These are phyloP conservation scores for Quercus cerris DNA, from an alignment of 306 rosid genomes.

Conservation along the genomic window DNA sequence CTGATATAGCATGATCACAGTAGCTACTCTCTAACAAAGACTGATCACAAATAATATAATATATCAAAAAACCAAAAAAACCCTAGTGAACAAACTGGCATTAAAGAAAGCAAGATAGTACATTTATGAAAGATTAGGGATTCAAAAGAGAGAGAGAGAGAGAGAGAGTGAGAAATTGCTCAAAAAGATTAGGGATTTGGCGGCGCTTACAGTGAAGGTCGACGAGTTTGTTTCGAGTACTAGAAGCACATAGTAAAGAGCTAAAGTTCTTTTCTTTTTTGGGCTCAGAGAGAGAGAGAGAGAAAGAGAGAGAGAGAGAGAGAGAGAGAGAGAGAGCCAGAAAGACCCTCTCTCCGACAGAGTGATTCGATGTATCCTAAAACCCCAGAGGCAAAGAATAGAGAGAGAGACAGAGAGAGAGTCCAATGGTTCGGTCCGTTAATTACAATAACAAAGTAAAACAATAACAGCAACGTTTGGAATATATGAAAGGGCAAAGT, in stretches of 20 bases:
- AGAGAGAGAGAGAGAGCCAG: background rate
- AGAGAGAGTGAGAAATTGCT: background rate
- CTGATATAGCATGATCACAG: background rate
- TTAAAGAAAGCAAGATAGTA: background rate
- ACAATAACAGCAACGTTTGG: background rate
- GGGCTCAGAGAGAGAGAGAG: background rate
- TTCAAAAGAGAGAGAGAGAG: background rate
- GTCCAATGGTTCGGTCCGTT: slow-evolving; percentile 32
- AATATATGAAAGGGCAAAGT: background rate
- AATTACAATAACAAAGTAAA: slow-evolving; percentile 8
- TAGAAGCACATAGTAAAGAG: slow-evolving; percentile 5
- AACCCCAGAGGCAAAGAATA: background rate
- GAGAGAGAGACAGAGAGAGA: too few species aligned
- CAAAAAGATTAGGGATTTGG: slow-evolving; percentile 30
- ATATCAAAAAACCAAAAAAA: slow-evolving; percentile 13
- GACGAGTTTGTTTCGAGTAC: slow-evolving; percentile 13
- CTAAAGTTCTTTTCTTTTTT: background rate
- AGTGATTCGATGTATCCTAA: slow-evolving; percentile 26
- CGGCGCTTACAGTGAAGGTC: slow-evolving; percentile 23
- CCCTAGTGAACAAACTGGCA: slow-evolving; percentile 7
- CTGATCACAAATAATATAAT: slow-evolving; percentile 5
- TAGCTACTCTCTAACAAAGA: slow-evolving; percentile 6
- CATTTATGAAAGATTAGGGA: background rate
- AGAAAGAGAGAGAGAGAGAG: background rate
- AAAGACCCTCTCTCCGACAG: slow-evolving; percentile 24